phyloP scores from a whole-genome alignment of 768 basidiomycete species.

The Phlegmacium glaucopus region DNA sequence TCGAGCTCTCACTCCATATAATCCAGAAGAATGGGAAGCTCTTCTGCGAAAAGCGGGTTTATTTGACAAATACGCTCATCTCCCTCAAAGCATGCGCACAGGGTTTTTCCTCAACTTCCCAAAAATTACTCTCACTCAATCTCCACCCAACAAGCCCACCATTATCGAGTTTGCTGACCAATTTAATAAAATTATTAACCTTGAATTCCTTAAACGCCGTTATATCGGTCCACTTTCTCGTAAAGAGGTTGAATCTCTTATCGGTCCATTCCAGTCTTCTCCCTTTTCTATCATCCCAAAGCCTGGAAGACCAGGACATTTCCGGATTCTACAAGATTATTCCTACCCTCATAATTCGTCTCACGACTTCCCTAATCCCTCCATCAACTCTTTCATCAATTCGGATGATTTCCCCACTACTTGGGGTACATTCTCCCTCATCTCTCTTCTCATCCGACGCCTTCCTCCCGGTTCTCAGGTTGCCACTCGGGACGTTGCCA shows the following conservation, averaged over 20 bases:
- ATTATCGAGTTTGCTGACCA: not conserved
- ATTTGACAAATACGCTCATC: not conserved
- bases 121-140: conserved; percentile 16
- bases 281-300: conserved; percentile 34
- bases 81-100: conserved; percentile 15
- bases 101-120: conserved; percentile 31
- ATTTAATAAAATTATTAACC: conserved; percentile 14
- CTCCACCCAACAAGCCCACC: conserved; percentile 27
- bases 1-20: conserved; percentile 13
- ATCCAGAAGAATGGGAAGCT: not conserved
- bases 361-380: conserved; percentile 1
- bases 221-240: conserved; percentile 29
- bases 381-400: conserved; percentile 28
- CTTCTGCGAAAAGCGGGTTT: not conserved
- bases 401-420: conserved; percentile 34
- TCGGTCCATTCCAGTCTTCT: conserved; percentile 36
- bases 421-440: conserved; percentile 37
- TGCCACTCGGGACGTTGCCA: conserved; percentile 30
- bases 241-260: conserved; percentile 15
- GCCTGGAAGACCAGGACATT: conserved; percentile 24
- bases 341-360: conserved; percentile 21
- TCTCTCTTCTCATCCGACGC: conserved; percentile 21
- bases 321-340: conserved; percentile 30
- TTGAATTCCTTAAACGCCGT: conserved; percentile 13
- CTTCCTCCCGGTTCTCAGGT: conserved; percentile 36